Evolutionary conservation across 805 yeast genomes (phyloP).

Genomic region (Saccharomycopsis babjevae): DNA sequence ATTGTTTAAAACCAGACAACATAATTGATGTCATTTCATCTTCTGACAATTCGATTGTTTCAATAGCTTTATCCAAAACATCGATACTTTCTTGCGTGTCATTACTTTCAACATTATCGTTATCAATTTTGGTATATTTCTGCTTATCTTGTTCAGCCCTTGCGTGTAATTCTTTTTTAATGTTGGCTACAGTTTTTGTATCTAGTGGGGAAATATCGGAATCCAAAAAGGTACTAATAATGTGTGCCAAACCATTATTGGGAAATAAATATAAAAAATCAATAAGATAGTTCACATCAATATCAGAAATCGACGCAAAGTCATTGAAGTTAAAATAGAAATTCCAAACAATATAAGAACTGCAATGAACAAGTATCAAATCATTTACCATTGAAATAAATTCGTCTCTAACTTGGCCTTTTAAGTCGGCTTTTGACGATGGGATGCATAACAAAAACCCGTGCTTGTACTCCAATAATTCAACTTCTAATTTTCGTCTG

Average conservation of each 20-base stretch:
- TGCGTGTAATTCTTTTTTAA: conserved; percentile 18
- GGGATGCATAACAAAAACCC: conserved; percentile 47
- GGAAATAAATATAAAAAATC: conserved; percentile 49
- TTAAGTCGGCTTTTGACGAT: conserved; percentile 22
- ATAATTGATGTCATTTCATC: conserved; percentile 43
- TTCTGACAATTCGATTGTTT: conserved; percentile 24
- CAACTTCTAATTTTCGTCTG: conserved; percentile 51
- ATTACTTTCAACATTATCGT: conserved; percentile 10
- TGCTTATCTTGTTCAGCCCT: conserved; percentile 17
- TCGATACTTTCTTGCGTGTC: conserved; percentile 18
- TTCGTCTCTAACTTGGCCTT: conserved; percentile 30
- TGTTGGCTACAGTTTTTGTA: conserved; percentile 22
- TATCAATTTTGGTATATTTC: conserved; percentile 11
- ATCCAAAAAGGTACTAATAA: conserved; percentile 50
- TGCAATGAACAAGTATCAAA: conserved; percentile 58
- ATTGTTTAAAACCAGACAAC: conserved; percentile 37
- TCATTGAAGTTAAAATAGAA: conserved; percentile 69
- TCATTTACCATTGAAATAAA: conserved; percentile 54
- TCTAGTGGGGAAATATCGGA: conserved; percentile 64
- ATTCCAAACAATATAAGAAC: conserved; percentile 60
- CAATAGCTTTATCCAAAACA: conserved; percentile 23
- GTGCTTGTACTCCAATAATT: conserved; percentile 46
- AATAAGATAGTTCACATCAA: conserved; percentile 38
- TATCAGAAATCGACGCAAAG: conserved; percentile 34
- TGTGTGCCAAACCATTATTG: conserved; percentile 48